Base-by-base conservation (phyloP, 1,284 basidiomycete species). In the Phlebopus sp. region DNA sequence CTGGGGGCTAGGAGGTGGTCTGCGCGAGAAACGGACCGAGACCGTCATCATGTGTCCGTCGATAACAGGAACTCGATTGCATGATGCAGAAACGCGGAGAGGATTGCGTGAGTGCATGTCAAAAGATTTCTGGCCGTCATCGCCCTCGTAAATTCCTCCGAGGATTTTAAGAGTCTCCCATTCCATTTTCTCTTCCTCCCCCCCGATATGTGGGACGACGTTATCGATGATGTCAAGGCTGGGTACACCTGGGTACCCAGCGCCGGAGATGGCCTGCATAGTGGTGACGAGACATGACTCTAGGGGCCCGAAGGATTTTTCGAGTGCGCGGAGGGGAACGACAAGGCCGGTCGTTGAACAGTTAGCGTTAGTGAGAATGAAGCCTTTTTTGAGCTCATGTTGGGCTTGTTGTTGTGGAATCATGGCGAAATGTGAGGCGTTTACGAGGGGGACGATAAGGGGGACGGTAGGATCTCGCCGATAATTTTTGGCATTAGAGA, bases 141-240 rank as follows among this genome's bases (percentile, higher is more conserved):
- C 81, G 44, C 73, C 73, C 18, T 78, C 69, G 2, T 73, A 63
- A 50, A 97, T 60, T 1, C 86, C 90, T 29, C 97, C 97, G 21
- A 99, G 84, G 62, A 99, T 99, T 75, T 99, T 99, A 63, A 88
- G 79, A 13, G 91, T 88, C 72, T 99, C 96, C 94, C 93, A 97
- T 69, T 99, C 96, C 55, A 99, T 95, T 72, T 99, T 99, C 69
- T 99, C 96, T 67, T 99, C 96, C 67, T 99, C 96, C 34, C 95
- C 92, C 32, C 81, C 72, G 67, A 99, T 99, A 71, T 90, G 88
- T 2, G 96, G 96, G 2, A 99, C 89, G 65, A 99, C 78, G 71
- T 99, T 99, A 74, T 98, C 97, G 56, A 97, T 64, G 64, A 98
- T 93, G 70, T 99, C 97, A 50, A 99, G 78, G 46, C 81, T 81